Evolutionary conservation across 768 basidiomycete species (phyloP).

Genomic region (Cubamyces sp.): DNA sequence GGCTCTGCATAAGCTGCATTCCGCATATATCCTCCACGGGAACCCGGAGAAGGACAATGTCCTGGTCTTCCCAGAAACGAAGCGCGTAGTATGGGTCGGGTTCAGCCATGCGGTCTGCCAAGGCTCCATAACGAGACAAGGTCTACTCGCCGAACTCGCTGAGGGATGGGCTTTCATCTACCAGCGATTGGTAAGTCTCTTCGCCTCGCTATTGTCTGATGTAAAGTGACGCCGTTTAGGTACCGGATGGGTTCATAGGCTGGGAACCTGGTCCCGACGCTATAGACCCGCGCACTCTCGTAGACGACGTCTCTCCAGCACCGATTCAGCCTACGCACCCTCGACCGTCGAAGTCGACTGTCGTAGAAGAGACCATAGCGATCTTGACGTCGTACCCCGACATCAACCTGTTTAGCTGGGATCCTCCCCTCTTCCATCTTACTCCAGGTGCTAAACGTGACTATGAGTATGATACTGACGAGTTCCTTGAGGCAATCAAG

Average conservation of each 20-base stretch:
- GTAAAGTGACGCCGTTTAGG: no score
- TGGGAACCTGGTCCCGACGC: no score
- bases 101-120: not conserved
- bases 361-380: not conserved
- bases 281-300: not conserved
- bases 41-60: not conserved
- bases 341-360: not conserved
- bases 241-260: not conserved
- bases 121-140: not conserved
- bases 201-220: not conserved
- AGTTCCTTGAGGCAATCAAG: not conserved
- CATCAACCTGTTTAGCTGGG: not conserved
- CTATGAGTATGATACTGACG: not conserved
- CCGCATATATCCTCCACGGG: not conserved
- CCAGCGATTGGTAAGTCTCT: not conserved
- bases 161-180: not conserved
- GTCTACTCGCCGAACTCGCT: not conserved
- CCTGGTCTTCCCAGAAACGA: not conserved
- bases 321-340: not conserved
- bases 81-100: slow-evolving; percentile 5
- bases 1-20: not conserved
- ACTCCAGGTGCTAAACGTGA: not conserved
- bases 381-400: not conserved
- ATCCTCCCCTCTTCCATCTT: not conserved
- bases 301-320: not conserved